These are phyloP conservation scores for Taiozyma sp. DNA, from an alignment of 1,139 yeast species.

Conservation along the genomic window DNA sequence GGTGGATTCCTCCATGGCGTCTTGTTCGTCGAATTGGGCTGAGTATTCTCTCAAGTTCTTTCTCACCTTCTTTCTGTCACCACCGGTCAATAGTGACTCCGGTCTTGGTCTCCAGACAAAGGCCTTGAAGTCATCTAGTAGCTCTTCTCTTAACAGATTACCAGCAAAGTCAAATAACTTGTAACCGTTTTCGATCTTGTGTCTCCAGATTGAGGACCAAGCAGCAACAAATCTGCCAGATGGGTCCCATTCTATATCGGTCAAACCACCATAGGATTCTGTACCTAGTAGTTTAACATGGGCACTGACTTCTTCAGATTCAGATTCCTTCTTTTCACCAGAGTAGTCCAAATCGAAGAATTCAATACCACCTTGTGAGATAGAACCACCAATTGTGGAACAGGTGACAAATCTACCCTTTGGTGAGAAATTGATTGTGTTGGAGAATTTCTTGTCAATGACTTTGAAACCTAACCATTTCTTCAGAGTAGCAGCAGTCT, in stretches of 20 bases:
- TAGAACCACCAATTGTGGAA: slow-evolving; percentile 58
- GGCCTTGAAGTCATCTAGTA: slow-evolving; percentile 79
- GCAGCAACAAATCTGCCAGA: slow-evolving; percentile 88
- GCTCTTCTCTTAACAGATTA: slow-evolving; percentile 66
- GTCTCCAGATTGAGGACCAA: slow-evolving; percentile 86
- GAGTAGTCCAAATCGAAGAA: slow-evolving; percentile 86
- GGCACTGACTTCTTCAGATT: slow-evolving; percentile 20
- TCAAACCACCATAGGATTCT: slow-evolving; percentile 62
- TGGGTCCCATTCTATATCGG: slow-evolving; percentile 92
- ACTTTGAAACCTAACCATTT: slow-evolving; percentile 57
- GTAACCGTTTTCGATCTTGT: slow-evolving; percentile 86
- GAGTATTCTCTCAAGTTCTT: slow-evolving; percentile 86
- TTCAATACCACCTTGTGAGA: slow-evolving; percentile 62
- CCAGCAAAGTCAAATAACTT: slow-evolving; percentile 86
- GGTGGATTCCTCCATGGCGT: slow-evolving; percentile 95
- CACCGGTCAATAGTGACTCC: slow-evolving; percentile 63
- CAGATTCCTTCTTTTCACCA: slow-evolving; percentile 44
- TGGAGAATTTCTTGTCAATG: slow-evolving; percentile 60
- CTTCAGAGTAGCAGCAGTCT: slow-evolving; percentile 34
- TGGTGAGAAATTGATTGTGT: slow-evolving; percentile 87
- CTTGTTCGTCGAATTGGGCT: slow-evolving; percentile 91
- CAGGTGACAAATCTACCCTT: slow-evolving; percentile 85
- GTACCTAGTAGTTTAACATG: slow-evolving; percentile 23
- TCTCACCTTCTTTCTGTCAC: slow-evolving; percentile 84
- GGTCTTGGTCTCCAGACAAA: slow-evolving; percentile 99